A percentile compares a stretch with the other conserved stretches of the same genome.
Evolutionary conservation across 768 basidiomycete genomes (phyloP).

Genomic region (Hirschioporus abietinus): DNA sequence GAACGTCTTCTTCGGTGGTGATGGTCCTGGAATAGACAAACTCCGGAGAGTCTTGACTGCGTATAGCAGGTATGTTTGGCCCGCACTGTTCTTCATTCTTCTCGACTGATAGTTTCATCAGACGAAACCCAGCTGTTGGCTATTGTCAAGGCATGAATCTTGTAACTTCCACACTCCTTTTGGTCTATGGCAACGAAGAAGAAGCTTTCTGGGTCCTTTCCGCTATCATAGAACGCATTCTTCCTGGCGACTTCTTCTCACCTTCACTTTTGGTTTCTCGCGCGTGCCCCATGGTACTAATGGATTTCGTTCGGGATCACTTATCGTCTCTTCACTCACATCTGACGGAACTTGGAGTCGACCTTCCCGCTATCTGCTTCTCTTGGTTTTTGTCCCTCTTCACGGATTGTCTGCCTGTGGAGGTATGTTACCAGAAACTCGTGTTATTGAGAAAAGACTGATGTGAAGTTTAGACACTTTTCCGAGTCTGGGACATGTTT

Average conservation of each 20-base stretch:
- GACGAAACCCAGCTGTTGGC: constrained; percentile 88
- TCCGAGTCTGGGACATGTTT: constrained; percentile 95
- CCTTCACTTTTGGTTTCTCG: constrained; percentile 88
- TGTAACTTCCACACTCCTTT: constrained; percentile 87
- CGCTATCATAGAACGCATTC: constrained; percentile 81
- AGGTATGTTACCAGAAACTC: constrained; percentile 44
- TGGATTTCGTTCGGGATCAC: constrained; percentile 78
- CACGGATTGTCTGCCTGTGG: constrained; percentile 92
- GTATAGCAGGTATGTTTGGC: constrained; percentile 73
- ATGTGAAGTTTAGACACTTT: constrained; percentile 59
- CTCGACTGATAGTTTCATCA: constrained; percentile 24
- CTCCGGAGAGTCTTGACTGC: constrained; percentile 84
- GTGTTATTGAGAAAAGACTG: background rate
- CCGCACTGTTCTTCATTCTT: background rate
- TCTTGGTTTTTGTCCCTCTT: constrained; percentile 98
- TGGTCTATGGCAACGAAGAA: constrained; percentile 93
- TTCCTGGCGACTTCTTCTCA: constrained; percentile 93
- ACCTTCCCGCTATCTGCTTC: constrained; percentile 92
- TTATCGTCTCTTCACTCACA: constrained; percentile 74
- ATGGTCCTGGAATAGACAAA: constrained; percentile 92
- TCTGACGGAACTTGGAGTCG: constrained; percentile 75
- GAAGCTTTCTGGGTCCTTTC: constrained; percentile 95
- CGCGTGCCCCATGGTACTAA: constrained; percentile 86
- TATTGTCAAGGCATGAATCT: constrained; percentile 97
- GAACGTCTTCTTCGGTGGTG: constrained; percentile 96